Base-by-base conservation (phyloP, 164 flowering plant genomes). In the Vitis riparia region DNA sequence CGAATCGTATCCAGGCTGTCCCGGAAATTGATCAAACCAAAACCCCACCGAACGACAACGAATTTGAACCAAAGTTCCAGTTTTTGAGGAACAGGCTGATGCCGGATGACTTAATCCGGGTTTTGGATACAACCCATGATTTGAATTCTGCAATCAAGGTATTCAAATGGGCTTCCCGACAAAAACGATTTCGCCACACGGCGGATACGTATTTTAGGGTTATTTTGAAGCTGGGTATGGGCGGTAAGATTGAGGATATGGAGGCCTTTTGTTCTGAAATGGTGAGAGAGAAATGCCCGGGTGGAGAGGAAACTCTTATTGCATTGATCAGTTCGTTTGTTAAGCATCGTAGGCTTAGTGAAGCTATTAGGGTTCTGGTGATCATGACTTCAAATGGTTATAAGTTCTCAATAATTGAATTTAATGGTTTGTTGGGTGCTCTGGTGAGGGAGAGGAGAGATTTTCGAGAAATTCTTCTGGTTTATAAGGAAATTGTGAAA, bases 401-500 rank as follows among this genome's bases (percentile, higher is more conserved):
- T 74, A 83, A 68, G 69, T 84, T 81, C 11, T 73, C 87, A 0
- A 51, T 85, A 50, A 71, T 44, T 23, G 14, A 68, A n/a, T 78
- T 77, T 67, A 89, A 91, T 79, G 63, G 37, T 68, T 55, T 89
- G 1, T 64, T 89, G 75, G 76, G 81, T 71, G 85, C 80, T 49
- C 63, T 88, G 61, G 82, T 87, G 69, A 73, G 79, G 58, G 86
- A 75, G 62, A 80, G 72, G 79, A 78, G 77, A 27, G 90, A 82
- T 58, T 76, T 88, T 37, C 58, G 62, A 55, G 83, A 84, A 9
- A 78, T 85, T 23, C 57, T 88, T 57, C 87, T 86, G 73, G 83
- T 85, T 62, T 91, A 91, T 58, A 88, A 91, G 81, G 97, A 89
- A 74, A 86, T 91, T 81, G 93, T 91, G 77, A 91, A 85, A 77